Conservation (phyloP, 179 eudicot species). For the Sideroxylon spinosum region DNA sequence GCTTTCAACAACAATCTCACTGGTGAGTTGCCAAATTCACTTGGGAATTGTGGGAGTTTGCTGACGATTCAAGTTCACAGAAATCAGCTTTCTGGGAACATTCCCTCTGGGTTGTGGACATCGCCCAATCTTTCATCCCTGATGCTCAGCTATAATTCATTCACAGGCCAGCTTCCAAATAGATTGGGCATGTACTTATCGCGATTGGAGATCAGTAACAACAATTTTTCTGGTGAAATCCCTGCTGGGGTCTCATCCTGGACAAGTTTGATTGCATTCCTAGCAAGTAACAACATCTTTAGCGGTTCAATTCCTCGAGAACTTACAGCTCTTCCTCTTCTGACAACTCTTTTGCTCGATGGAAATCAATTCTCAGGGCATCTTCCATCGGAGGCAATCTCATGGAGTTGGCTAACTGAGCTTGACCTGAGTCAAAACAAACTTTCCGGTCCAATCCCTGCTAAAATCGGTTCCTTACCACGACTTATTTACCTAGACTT, state of each 20-base stretch:
- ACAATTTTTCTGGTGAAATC: neutral
- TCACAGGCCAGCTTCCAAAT: neutral
- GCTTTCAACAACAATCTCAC: slow-evolving; percentile 31
- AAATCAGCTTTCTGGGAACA: slow-evolving; percentile 29
- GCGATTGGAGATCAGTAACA: neutral
- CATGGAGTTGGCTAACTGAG: neutral
- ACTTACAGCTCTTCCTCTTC: neutral
- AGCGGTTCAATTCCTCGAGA: neutral
- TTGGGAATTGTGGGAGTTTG: slow-evolving; percentile 27
- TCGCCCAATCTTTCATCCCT: neutral
- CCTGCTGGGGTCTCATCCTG: neutral
- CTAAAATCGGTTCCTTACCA: neutral
- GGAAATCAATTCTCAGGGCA: neutral
- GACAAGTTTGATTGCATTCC: neutral
- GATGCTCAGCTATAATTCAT: neutral
- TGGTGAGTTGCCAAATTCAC: slow-evolving; percentile 35
- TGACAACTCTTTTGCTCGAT: neutral
- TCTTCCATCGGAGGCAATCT: neutral
- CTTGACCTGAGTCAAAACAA: neutral
- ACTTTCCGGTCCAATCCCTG: neutral
- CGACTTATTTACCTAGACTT: neutral
- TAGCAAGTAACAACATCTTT: neutral
- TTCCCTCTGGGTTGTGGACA: slow-evolving; percentile 1
- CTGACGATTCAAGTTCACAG: slow-evolving; percentile 18
- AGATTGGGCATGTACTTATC: neutral